Conservation (phyloP, 2,329 filamentous ascomycete species). For the Keithomyces neogunnii region DNA sequence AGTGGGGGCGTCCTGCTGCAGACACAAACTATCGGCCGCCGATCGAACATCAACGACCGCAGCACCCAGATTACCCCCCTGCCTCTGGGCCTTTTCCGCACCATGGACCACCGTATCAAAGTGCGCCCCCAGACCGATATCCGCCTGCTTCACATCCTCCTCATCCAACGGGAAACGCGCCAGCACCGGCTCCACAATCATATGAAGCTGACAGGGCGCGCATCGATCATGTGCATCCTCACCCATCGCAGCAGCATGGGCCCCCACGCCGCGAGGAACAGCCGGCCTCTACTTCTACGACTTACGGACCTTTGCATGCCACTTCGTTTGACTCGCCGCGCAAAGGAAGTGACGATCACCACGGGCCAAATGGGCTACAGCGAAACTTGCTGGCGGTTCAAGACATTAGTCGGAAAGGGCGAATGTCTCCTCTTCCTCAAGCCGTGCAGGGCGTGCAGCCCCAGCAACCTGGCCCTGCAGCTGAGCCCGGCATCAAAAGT, state of each 20-base stretch:
- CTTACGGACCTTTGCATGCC: slow-evolving; percentile 36
- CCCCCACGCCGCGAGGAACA: slow-evolving; percentile 38
- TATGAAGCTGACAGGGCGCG: slow-evolving; percentile 44
- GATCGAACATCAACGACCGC: slow-evolving; percentile 27
- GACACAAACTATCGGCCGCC: slow-evolving; percentile 26
- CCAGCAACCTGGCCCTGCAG: slow-evolving; percentile 67
- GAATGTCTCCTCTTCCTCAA: slow-evolving; percentile 82
- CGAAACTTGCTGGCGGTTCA: slow-evolving; percentile 71
- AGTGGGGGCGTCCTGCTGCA: slow-evolving; percentile 17
- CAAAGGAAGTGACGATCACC: slow-evolving; percentile 34
- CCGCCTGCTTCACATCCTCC: slow-evolving; percentile 27
- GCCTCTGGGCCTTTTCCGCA: slow-evolving; percentile 29
- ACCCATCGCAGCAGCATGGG: slow-evolving; percentile 24
- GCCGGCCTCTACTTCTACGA: slow-evolving; percentile 40
- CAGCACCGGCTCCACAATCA: slow-evolving; percentile 25
- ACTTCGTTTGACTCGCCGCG: slow-evolving; percentile 31
- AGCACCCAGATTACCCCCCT: slow-evolving; percentile 39
- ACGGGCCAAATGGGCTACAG: slow-evolving; percentile 22
- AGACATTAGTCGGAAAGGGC: slow-evolving; percentile 71
- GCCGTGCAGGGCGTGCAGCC: slow-evolving; percentile 88
- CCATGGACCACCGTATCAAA: slow-evolving; percentile 21
- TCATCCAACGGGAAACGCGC: slow-evolving; percentile 17
- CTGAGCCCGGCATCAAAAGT: slow-evolving; percentile 85
- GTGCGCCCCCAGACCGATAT: slow-evolving; percentile 24
- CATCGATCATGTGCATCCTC: slow-evolving; percentile 29